These are phyloP conservation scores for Penicillium parvum DNA, from an alignment of 495 filamentous ascomycete genomes.

Conservation along the genomic window DNA sequence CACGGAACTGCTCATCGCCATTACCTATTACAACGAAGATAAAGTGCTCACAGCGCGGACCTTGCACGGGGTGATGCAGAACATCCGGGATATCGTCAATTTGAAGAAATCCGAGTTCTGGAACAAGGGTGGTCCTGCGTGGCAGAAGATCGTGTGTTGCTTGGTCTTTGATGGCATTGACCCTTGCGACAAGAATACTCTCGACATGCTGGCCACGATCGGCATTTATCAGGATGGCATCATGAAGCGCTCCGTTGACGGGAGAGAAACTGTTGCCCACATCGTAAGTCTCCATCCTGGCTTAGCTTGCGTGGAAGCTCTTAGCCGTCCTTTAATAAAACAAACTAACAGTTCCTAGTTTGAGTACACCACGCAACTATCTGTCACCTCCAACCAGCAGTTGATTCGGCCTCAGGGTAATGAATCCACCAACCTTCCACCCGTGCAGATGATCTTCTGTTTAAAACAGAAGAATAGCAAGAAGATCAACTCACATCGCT, in stretches of 20 bases:
- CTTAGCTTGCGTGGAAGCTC: no score
- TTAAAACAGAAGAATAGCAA: constrained; percentile 98
- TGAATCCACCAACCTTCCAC: constrained; percentile 76
- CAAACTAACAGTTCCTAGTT: constrained; percentile 51
- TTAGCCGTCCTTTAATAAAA: no score
- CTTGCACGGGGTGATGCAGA: constrained; percentile 96
- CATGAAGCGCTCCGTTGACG: constrained; percentile 97
- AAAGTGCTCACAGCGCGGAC: constrained; percentile 90
- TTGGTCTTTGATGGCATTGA: constrained; percentile 97
- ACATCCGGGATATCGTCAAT: constrained; percentile 96
- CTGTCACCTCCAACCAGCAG: constrained; percentile 90
- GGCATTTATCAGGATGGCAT: constrained; percentile 96
- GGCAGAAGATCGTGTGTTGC: constrained; percentile 98
- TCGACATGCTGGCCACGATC: constrained; percentile 90
- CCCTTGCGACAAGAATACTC: constrained; percentile 91
- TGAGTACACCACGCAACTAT: constrained; percentile 99
- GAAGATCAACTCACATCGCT: constrained; percentile 99
- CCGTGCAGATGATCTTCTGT: constrained; percentile 98
- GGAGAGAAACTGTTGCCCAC: constrained; percentile 90
- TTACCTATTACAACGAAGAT: constrained; percentile 99
- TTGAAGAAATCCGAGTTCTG: constrained; percentile 98
- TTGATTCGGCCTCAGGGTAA: constrained; percentile 87
- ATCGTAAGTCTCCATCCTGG: constrained; percentile 50
- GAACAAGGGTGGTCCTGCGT: constrained; percentile 97
- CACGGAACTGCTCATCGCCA: constrained; percentile 93